These are phyloP conservation scores for Ganoderma lucidum DNA, from an alignment of 1,284 basidiomycete species.

Conservation along the genomic window DNA sequence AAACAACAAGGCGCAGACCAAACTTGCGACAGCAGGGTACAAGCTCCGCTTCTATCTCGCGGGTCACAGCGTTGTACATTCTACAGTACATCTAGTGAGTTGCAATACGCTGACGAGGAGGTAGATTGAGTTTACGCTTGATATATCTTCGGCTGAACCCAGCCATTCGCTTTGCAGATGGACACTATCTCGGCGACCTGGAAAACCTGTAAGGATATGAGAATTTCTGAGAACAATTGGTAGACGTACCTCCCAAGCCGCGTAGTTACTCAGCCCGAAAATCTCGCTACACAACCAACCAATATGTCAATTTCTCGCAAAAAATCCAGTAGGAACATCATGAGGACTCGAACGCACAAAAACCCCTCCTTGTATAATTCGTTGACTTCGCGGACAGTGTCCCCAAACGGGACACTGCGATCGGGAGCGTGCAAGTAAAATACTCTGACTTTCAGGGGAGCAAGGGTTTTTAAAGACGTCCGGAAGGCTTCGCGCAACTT, in stretches of 20 bases:
- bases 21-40: constrained; percentile 64
- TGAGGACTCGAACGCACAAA: constrained; percentile 46
- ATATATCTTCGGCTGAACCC: constrained; percentile 60
- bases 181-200: constrained; percentile 63
- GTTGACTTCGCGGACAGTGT: constrained; percentile 53
- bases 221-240: background rate
- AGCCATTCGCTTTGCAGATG: constrained; percentile 59
- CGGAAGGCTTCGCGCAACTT: constrained; percentile 48
- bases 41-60: constrained; percentile 62
- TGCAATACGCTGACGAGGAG: background rate
- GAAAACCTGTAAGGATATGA: background rate
- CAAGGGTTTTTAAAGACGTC: constrained; percentile 48
- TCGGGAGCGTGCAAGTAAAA: constrained; percentile 59
- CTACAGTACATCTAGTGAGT: constrained; percentile 38
- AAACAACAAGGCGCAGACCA: constrained; percentile 60
- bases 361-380: constrained; percentile 52
- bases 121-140: constrained; percentile 45
- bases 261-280: constrained; percentile 57
- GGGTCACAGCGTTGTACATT: constrained; percentile 59
- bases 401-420: constrained; percentile 54
- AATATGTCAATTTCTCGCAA: background rate
- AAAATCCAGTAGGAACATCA: background rate
- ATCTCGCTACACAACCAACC: constrained; percentile 45
- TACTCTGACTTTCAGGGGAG: constrained; percentile 49
- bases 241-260: constrained; percentile 48